A percentile compares a stretch with the other conserved stretches of the same genome.
Conservation (phyloP, 139 green algal species). For the Chlorella sorokiniana region DNA sequence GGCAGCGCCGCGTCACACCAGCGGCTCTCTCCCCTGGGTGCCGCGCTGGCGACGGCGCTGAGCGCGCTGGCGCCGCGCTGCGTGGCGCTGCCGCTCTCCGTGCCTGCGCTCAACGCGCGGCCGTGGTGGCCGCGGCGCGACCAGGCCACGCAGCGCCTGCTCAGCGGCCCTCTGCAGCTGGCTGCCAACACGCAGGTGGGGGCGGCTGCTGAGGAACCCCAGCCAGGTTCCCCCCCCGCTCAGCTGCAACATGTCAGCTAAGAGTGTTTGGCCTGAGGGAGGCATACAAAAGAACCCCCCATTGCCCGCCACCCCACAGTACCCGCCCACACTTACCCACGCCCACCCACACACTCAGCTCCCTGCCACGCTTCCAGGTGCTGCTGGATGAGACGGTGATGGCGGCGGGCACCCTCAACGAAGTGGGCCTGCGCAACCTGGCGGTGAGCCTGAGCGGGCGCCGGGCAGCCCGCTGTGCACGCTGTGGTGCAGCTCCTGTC, state of each 20-base stretch:
- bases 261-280: background rate
- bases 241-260: no score
- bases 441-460: background rate
- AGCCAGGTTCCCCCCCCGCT: no score
- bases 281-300: no score
- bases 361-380: constrained; percentile 23
- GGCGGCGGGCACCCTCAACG: constrained; percentile 56
- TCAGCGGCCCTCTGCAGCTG: constrained; percentile 61
- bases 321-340: background rate
- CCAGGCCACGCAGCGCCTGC: constrained; percentile 32
- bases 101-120: constrained; percentile 46
- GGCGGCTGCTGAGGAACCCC: background rate
- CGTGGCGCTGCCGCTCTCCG: constrained; percentile 34
- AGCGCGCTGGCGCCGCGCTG: constrained; percentile 32
- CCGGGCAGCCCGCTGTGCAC: no score
- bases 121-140: constrained; percentile 41
- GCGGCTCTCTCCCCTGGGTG: constrained; percentile 37
- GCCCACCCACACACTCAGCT: background rate
- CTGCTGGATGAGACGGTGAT: constrained; percentile 79
- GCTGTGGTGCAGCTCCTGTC: no score
- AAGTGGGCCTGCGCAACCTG: constrained; percentile 62
- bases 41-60: constrained; percentile 33
- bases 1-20: no score
- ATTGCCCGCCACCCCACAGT: no score
- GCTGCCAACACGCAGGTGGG: constrained; percentile 47